These are phyloP conservation scores for Paramecium sexaurelia DNA, from an alignment of 73 alveolate species.

Conservation along the genomic window DNA sequence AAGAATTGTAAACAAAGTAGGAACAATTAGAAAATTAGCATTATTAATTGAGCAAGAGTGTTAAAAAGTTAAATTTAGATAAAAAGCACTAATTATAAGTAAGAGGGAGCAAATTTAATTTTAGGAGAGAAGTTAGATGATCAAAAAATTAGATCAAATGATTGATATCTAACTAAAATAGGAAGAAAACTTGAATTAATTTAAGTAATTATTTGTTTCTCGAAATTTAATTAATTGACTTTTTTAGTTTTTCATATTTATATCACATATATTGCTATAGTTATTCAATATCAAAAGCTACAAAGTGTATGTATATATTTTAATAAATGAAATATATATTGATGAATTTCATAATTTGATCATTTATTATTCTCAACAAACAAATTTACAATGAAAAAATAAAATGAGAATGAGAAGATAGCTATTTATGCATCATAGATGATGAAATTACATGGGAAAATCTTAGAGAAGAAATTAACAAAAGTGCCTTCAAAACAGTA, in stretches of 20 bases:
- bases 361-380: neutral
- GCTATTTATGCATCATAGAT: slow-evolving; percentile 45
- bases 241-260: neutral
- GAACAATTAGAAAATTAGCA: slow-evolving; percentile 22
- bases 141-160: slow-evolving; percentile 10
- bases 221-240: slow-evolving; percentile 26
- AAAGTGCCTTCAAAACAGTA: neutral
- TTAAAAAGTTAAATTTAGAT: neutral
- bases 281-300: neutral
- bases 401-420: slow-evolving; percentile 35
- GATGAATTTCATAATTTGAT: neutral
- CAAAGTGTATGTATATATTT: neutral
- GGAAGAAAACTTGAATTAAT: slow-evolving; percentile 20
- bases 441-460: slow-evolving; percentile 35
- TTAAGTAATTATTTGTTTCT: slow-evolving; percentile 32
- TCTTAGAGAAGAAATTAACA: slow-evolving; percentile 21
- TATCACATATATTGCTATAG: neutral
- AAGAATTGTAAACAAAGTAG: neutral
- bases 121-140: slow-evolving; percentile 36
- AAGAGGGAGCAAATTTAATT: neutral
- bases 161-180: slow-evolving; percentile 19
- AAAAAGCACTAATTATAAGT: slow-evolving; percentile 17
- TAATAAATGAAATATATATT: neutral
- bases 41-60: slow-evolving; percentile 29
- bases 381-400: slow-evolving; percentile 16